phyloP scores from a whole-genome alignment of 345 rosid genomes.

The Euphorbia lathyris region DNA sequence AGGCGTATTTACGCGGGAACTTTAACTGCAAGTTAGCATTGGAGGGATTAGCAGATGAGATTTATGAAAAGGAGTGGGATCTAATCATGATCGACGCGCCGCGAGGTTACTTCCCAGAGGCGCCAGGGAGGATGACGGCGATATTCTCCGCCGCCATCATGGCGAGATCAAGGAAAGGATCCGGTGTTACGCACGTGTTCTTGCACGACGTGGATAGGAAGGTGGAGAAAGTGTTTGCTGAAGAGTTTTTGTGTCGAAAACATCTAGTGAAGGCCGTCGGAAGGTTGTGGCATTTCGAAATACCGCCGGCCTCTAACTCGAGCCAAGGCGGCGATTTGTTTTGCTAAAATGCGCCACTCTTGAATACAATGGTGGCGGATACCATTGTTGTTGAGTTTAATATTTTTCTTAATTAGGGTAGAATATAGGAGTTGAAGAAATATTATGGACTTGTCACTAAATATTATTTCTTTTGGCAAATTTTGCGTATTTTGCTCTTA shows the following conservation, averaged over 20 bases:
- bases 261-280: conserved; percentile 44
- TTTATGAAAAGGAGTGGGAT: conserved; percentile 82
- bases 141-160: conserved; percentile 78
- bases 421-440: not conserved
- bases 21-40: conserved; percentile 53
- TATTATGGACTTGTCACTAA: not conserved
- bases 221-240: conserved; percentile 62
- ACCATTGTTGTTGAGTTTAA: not conserved
- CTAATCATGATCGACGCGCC: conserved; percentile 87
- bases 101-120: conserved; percentile 56
- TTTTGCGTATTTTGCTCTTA: not conserved
- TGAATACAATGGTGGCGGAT: not conserved
- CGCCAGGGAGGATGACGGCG: conserved; percentile 80
- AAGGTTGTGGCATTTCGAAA: conserved; percentile 72
- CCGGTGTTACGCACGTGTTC: conserved; percentile 67
- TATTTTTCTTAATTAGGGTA: not conserved
- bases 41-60: conserved; percentile 67
- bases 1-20: conserved; percentile 59
- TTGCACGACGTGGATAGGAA: conserved; percentile 66
- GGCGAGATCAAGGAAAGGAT: conserved; percentile 65
- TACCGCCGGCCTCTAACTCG: conserved; percentile 49
- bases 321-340: conserved; percentile 33
- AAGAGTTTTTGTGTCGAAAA: conserved; percentile 62
- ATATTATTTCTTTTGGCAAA: not conserved
- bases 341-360: conserved; percentile 42